Evolutionary conservation across 192 early-diverging fungal genomes (phyloP), one percentile per base, ranked within the genome.

Genomic region (Gigaspora rosea): DNA sequence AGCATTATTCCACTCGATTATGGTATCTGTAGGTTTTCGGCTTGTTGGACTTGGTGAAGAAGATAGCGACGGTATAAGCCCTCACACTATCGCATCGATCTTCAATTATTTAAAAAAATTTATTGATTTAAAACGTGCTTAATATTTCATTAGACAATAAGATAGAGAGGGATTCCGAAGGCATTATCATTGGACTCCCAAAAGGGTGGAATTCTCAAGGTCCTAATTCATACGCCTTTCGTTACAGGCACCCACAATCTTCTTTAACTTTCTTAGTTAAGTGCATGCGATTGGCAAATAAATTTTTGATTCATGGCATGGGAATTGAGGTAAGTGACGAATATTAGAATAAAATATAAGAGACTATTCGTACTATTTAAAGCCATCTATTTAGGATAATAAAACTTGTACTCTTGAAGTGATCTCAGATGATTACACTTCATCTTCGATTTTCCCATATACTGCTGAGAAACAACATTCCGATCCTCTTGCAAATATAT

Each of bases 251-350:
- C 78, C 79, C 87, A 4, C 87, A 91, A 47, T 93, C 92, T 0
- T 81, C 87, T 15, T 80, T 93, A 15, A 91, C 87, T 0, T 93
- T 91, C 67, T 72, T 92, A 15, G 78, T 94, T 22, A 94, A 93
- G 74, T 83, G 85, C 20, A 81, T 94, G 22, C 85, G 84, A 59
- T 58, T 94, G n/a, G 89, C 83, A 8, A 78, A 84, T 72, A 89
- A 88, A 61, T 85, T 89, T 46, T 74, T 94, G 18, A 78, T 94
- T 9, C 89, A 92, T 72, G 92, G 86, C 3, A 81, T 91, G 18
- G 87, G 85, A 8, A 82, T 91, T 52, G 90, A 91, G 84, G 92
- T 92, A 81, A 41, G 41, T 41, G 41, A 41, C 3, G 41, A 41
- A 41, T 41, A 41, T 41, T 41, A 41, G 41, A 41, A 41, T 41